Evolutionary conservation across 2,329 filamentous ascomycete species (phyloP), one percentile per base, ranked within the genome.

Genomic region (Madurella mycetomatis): DNA sequence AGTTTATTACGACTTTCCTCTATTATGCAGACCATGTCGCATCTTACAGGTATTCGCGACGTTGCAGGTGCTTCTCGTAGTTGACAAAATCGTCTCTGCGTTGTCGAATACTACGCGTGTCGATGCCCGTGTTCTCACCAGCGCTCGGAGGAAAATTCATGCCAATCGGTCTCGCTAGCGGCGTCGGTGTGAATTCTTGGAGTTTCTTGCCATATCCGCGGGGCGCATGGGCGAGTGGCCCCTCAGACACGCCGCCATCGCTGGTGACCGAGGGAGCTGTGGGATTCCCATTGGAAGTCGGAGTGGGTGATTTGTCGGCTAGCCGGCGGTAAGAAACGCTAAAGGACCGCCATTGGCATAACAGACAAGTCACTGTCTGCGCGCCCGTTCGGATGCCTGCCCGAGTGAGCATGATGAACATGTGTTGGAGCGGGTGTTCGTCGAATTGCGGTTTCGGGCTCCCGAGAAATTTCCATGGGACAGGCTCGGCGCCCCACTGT

Each of bases 91-190:
- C 91, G 60, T 89, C 84, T 41, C 85, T 80, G 47, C 84, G 82
- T 72, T 96, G 78, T 57, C 76, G 76, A 58, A 88, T 69, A 1
- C 84, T 79, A 41, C 92, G 84, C 16, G 63, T 66, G 64, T 95
- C 89, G 57, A 88, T 70, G 50, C 91, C 91, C 1, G 84, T 86
- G 72, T 97, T 96, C 69, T 97, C 85, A 56, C 90, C 90, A 12
- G 82, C 73, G 54, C 78, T 73, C 0, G 94, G 94, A 2, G 91
- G 87, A 39, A 82, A 73, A 11, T 79, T 77, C 71, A 95, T 83
- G 58, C 94, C 94, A 62, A 99, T 92, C 13, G 94, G 92, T 39
- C 90, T 84, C 40, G 77, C 72, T 41, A 88, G 72, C 16, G 78
- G 79, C 63, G 76, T 79, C 5, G 84, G 84, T 9, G 75, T 80